A percentile compares a stretch with the other conserved stretches of the same genome.
phyloP scores from a whole-genome alignment of 495 filamentous ascomycete genomes.

The Paragyromitra xinjiangensis region DNA sequence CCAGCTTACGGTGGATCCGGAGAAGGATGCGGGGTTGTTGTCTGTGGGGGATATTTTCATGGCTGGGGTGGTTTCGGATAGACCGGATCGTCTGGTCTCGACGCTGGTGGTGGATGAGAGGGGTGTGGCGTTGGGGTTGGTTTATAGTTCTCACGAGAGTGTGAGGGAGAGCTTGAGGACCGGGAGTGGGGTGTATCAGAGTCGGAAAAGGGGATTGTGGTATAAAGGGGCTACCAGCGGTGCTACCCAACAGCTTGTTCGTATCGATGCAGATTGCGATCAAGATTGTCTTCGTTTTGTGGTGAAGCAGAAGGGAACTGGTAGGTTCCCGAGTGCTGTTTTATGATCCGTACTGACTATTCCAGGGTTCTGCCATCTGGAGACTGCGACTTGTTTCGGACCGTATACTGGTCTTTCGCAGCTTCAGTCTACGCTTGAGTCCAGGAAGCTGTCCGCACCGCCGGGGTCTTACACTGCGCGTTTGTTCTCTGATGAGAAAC shows the following conservation, averaged over 20 bases:
- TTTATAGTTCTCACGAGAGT: conserved; percentile 93
- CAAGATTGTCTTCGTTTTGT: conserved; percentile 88
- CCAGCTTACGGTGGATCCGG: conserved; percentile 71
- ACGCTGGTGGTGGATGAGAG: conserved; percentile 89
- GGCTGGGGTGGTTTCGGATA: conserved; percentile 75
- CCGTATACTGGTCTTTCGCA: conserved; percentile 79
- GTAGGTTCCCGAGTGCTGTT: conserved; percentile 56
- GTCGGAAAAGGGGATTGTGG: conserved; percentile 92
- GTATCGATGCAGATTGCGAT: conserved; percentile 88
- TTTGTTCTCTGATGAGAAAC: conserved; percentile 87
- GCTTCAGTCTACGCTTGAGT: conserved; percentile 82
- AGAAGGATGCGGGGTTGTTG: conserved; percentile 66
- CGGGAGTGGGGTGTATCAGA: conserved; percentile 93
- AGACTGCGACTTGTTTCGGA: conserved; percentile 91
- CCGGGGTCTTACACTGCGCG: conserved; percentile 91
- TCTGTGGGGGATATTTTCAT: conserved; percentile 75
- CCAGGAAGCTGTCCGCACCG: conserved; percentile 81
- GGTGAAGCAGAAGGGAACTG: conserved; percentile 84
- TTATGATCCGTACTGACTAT: background rate
- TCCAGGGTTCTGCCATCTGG: conserved; percentile 90
- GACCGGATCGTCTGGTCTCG: conserved; percentile 82
- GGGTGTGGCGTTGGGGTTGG: conserved; percentile 84
- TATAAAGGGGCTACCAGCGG: conserved; percentile 95
- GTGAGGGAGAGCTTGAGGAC: conserved; percentile 84
- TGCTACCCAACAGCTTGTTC: conserved; percentile 87